Evolutionary conservation across 768 basidiomycete genomes (phyloP).

Genomic region (Termitomyces sp.): DNA sequence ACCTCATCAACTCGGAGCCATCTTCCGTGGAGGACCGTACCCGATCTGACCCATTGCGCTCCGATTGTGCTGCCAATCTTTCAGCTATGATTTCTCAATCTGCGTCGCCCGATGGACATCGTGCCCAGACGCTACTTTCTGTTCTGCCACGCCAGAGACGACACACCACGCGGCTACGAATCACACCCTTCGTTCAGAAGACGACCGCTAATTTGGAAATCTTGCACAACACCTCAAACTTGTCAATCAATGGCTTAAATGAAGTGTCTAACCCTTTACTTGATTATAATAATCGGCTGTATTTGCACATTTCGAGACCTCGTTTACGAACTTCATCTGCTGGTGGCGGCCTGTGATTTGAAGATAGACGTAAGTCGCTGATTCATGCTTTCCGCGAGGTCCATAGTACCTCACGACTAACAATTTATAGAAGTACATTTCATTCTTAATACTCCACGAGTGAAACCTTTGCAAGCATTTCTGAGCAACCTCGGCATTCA

Average conservation of each 20-base stretch:
- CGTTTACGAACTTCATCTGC: conserved; percentile 20
- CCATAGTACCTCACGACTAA: not conserved
- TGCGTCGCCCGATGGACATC: not conserved
- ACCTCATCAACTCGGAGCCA: not conserved
- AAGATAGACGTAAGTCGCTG: not conserved
- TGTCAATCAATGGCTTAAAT: not conserved
- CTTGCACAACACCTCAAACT: not conserved
- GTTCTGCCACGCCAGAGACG: not conserved
- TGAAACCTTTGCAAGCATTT: not conserved
- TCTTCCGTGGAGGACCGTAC: not conserved
- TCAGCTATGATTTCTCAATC: not conserved
- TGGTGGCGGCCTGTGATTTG: conserved; percentile 18
- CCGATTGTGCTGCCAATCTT: not conserved
- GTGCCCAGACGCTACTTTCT: not conserved
- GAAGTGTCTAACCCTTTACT: not conserved
- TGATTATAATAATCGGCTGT: conserved; percentile 1
- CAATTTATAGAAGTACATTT: not conserved
- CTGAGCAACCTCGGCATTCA: not conserved
- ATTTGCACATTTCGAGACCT: conserved; percentile 7
- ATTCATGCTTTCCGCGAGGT: not conserved
- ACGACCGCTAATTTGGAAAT: not conserved
- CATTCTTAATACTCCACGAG: not conserved
- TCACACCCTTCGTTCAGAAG: not conserved
- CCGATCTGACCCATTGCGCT: not conserved
- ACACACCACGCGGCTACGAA: not conserved